phyloP scores from a whole-genome alignment of 1,139 yeast species.

The Geotrichum citri-aurantii region DNA sequence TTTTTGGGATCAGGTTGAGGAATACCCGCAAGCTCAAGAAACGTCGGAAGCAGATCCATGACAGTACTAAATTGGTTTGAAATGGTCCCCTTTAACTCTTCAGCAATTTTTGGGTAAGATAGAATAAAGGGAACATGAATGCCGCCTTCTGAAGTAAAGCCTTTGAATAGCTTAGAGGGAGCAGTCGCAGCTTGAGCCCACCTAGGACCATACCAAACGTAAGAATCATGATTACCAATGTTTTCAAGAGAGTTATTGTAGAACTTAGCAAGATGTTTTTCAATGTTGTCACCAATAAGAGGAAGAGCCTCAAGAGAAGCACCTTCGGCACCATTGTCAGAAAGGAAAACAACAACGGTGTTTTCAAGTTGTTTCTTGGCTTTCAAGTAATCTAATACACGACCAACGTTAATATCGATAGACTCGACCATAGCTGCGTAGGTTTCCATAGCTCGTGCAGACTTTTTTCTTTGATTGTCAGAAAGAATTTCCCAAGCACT shows the following conservation, averaged over 20 bases:
- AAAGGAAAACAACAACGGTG: constrained; percentile 51
- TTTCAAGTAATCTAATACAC: constrained; percentile 41
- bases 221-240: constrained; percentile 46
- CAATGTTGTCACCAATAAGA: constrained; percentile 33
- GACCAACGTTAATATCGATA: constrained; percentile 47
- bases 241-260: constrained; percentile 45
- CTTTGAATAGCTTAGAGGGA: constrained; percentile 48
- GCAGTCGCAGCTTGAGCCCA: constrained; percentile 67
- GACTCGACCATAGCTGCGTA: constrained; percentile 60
- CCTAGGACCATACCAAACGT: constrained; percentile 50
- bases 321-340: constrained; percentile 60
- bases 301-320: constrained; percentile 53
- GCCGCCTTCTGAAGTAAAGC: constrained; percentile 53
- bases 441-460: constrained; percentile 46
- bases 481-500: constrained; percentile 43
- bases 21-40: constrained; percentile 45
- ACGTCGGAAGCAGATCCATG: constrained; percentile 53
- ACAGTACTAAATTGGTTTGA: constrained; percentile 46
- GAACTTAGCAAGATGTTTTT: constrained; percentile 33
- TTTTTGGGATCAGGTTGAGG: constrained; percentile 25
- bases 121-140: constrained; percentile 48
- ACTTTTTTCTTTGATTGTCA: constrained; percentile 37
- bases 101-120: constrained; percentile 19
- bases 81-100: constrained; percentile 28
- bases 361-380: constrained; percentile 44